Evolutionary conservation across 768 basidiomycete species (phyloP).

Genomic region (Tremella yokohamensis): DNA sequence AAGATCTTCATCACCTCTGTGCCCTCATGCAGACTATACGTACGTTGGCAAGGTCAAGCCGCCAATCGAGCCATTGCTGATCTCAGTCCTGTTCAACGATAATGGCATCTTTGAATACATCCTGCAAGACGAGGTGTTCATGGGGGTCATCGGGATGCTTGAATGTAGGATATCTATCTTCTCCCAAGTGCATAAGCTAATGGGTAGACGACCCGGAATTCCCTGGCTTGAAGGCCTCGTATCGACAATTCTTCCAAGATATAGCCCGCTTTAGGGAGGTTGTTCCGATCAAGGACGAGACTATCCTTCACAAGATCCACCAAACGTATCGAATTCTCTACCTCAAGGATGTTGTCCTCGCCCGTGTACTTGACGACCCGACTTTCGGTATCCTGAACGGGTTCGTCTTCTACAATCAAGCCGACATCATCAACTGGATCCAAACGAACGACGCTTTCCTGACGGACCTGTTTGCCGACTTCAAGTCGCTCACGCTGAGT

Average conservation of each 20-base stretch:
- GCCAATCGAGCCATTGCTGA: slow-evolving; percentile 3
- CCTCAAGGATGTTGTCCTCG: slow-evolving; percentile 96
- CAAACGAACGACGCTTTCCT: slow-evolving; percentile 72
- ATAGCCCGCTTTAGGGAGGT: slow-evolving; percentile 85
- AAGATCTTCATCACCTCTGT: slow-evolving; percentile 85
- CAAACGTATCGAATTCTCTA: slow-evolving; percentile 96
- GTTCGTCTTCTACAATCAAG: slow-evolving; percentile 97
- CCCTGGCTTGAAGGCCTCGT: slow-evolving; percentile 92
- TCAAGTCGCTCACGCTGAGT: slow-evolving; percentile 22
- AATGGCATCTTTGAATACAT: slow-evolving; percentile 92
- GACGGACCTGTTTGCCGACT: slow-evolving; percentile 64
- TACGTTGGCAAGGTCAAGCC: slow-evolving; percentile 53
- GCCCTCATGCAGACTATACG: slow-evolving; percentile 90
- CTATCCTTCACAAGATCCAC: slow-evolving; percentile 82
- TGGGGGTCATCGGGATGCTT: slow-evolving; percentile 90
- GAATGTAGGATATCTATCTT: slow-evolving; percentile 66
- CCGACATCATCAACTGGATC: slow-evolving; percentile 90
- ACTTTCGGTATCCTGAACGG: slow-evolving; percentile 97
- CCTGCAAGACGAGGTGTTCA: slow-evolving; percentile 84
- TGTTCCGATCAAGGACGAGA: slow-evolving; percentile 70
- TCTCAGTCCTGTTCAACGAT: slow-evolving; percentile 86
- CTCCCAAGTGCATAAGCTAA: background rate
- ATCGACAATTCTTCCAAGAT: slow-evolving; percentile 84
- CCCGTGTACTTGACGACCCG: slow-evolving; percentile 87
- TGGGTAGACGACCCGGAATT: slow-evolving; percentile 89